These are phyloP conservation scores for Xylaria flabelliformis DNA, from an alignment of 495 filamentous ascomycete species.

Conservation along the genomic window DNA sequence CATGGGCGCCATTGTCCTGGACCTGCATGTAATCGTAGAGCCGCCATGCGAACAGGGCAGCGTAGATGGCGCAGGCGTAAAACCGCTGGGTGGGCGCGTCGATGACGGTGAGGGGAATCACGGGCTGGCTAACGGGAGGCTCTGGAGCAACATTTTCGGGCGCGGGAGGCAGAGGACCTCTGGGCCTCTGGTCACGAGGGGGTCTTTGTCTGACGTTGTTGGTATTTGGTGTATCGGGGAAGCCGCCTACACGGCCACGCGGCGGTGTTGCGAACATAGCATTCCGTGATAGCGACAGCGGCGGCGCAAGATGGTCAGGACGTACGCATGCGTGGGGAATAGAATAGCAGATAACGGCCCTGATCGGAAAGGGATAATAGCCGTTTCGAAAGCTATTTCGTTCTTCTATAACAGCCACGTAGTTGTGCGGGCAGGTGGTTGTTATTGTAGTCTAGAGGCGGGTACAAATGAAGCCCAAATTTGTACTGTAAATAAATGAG, in stretches of 20 bases:
- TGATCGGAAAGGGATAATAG: no score
- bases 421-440: constrained; percentile 8
- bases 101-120: constrained; percentile 75
- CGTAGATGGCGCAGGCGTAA: constrained; percentile 80
- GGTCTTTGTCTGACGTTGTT: constrained; percentile 35
- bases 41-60: constrained; percentile 75
- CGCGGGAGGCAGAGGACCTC: constrained; percentile 42
- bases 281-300: constrained; percentile 44
- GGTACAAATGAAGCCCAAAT: constrained; percentile 6
- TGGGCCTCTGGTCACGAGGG: constrained; percentile 26
- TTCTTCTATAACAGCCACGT: not conserved
- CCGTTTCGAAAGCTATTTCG: not conserved
- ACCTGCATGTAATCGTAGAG: constrained; percentile 81
- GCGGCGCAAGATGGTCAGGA: constrained; percentile 29
- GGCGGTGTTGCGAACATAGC: constrained; percentile 51
- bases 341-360: not conserved
- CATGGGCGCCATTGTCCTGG: constrained; percentile 75
- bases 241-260: constrained; percentile 49
- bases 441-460: not conserved
- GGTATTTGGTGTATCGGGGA: constrained; percentile 47
- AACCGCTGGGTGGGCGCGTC: constrained; percentile 89
- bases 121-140: constrained; percentile 54
- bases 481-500: constrained; percentile 16
- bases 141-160: constrained; percentile 40
- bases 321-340: not conserved